These are phyloP conservation scores for Mycena rosella DNA, from an alignment of 768 basidiomycete genomes.

Conservation along the genomic window DNA sequence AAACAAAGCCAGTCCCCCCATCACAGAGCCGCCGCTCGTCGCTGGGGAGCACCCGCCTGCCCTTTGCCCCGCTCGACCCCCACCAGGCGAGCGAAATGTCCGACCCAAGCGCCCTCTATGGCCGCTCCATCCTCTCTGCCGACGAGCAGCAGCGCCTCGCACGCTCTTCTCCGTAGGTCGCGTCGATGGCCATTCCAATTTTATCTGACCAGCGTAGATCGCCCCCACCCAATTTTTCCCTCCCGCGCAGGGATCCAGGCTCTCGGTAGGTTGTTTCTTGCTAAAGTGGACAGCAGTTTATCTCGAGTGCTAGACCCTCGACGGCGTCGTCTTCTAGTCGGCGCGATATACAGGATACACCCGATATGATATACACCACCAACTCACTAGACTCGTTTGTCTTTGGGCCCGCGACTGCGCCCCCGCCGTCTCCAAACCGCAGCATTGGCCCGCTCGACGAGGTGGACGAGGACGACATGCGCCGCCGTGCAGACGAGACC, in stretches of 20 bases:
- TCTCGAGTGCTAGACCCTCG: neutral
- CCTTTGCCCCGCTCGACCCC: constrained; percentile 31
- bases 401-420: constrained; percentile 58
- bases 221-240: constrained; percentile 27
- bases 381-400: constrained; percentile 61
- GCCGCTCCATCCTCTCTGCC: constrained; percentile 20
- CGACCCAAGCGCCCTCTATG: constrained; percentile 23
- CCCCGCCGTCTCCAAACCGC: constrained; percentile 46
- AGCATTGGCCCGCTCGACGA: constrained; percentile 55
- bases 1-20: neutral
- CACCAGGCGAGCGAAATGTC: constrained; percentile 23
- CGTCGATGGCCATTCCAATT: neutral
- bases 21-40: constrained; percentile 28
- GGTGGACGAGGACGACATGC: constrained; percentile 51
- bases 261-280: neutral
- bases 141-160: constrained; percentile 31
- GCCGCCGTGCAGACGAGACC: constrained; percentile 56
- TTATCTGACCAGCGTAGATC: constrained; percentile 5
- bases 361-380: constrained; percentile 54
- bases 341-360: neutral
- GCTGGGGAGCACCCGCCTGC: constrained; percentile 29
- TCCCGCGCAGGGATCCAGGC: constrained; percentile 18
- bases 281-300: neutral
- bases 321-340: too few species aligned
- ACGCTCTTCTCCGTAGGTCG: constrained; percentile 19